Percentiles rank a stretch among this genome's conserved stretches.
Evolutionary conservation across 2,329 filamentous ascomycete genomes (phyloP).

Genomic region (Neofusicoccum ribis): DNA sequence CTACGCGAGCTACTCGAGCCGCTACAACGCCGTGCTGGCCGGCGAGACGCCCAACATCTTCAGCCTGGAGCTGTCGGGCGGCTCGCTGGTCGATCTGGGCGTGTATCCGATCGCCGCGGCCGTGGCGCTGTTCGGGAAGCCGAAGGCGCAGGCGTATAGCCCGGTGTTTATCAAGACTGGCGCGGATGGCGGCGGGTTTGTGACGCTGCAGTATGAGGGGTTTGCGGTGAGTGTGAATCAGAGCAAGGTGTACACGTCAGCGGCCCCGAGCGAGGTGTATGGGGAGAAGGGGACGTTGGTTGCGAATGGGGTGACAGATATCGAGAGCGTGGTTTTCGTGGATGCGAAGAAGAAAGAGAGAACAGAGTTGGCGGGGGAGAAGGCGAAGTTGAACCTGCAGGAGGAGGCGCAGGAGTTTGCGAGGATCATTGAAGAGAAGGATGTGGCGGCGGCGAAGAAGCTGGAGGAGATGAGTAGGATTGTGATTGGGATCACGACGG

Average conservation of each 20-base stretch:
- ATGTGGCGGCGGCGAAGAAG: conserved; percentile 38
- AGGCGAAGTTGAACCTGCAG: conserved; percentile 47
- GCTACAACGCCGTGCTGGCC: conserved; percentile 49
- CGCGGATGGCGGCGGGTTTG: conserved; percentile 48
- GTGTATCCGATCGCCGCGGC: conserved; percentile 51
- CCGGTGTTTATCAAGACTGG: conserved; percentile 47
- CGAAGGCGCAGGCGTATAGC: conserved; percentile 42
- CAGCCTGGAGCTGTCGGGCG: conserved; percentile 48
- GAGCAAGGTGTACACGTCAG: conserved; percentile 47
- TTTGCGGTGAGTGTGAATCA: conserved; percentile 48
- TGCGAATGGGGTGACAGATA: conserved; percentile 47
- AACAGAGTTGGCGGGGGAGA: conserved; percentile 40
- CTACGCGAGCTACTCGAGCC: conserved; percentile 47
- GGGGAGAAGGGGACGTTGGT: conserved; percentile 50
- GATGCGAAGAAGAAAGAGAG: conserved; percentile 45
- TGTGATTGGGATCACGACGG: conserved; percentile 45
- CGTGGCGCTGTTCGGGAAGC: conserved; percentile 49
- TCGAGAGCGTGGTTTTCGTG: conserved; percentile 42
- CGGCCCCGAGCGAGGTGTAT: conserved; percentile 47
- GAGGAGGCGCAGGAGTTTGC: conserved; percentile 51
- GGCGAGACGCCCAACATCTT: conserved; percentile 53
- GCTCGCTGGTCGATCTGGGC: conserved; percentile 50
- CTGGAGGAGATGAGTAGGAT: conserved; percentile 44
- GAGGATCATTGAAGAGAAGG: conserved; percentile 43
- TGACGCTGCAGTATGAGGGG: conserved; percentile 45